A percentile compares a stretch with the other conserved stretches of the same genome.
Conservation (phyloP, 345 rosid genomes). For the Brassica incana region DNA sequence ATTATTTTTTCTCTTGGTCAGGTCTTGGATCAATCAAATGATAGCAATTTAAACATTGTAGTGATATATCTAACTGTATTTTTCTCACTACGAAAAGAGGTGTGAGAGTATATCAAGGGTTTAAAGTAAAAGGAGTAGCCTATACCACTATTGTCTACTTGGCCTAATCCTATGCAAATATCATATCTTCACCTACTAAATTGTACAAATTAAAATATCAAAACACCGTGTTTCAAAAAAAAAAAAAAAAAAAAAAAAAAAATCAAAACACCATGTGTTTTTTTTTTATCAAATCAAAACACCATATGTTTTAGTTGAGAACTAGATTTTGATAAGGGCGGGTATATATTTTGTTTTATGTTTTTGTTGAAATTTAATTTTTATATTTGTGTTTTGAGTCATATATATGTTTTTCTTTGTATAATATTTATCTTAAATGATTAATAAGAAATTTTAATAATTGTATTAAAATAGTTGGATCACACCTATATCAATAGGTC, state of each 20-base stretch:
- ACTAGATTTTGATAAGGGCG: too few relatives aligned
- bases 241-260: too few relatives aligned
- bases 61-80: background rate
- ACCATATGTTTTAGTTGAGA: slow-evolving; percentile 24
- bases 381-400: too few relatives aligned
- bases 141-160: slow-evolving; percentile 22
- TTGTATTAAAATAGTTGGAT: too few relatives aligned
- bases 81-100: background rate
- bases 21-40: background rate
- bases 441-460: too few relatives aligned
- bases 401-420: too few relatives aligned
- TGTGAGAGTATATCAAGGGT: slow-evolving; percentile 22
- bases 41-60: slow-evolving; percentile 11
- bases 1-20: background rate
- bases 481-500: too few relatives aligned
- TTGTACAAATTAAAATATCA: slow-evolving; percentile 12
- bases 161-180: slow-evolving; percentile 25
- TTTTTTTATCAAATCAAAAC: too few relatives aligned
- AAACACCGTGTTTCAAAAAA: too few relatives aligned
- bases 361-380: too few relatives aligned
- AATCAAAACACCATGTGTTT: slow-evolving; percentile 20
- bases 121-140: slow-evolving; percentile 18
- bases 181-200: slow-evolving; percentile 23
- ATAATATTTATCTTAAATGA: too few relatives aligned
- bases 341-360: too few relatives aligned